Conservation (phyloP, 2,329 filamentous ascomycete genomes). For the Cryoendolithus antarcticus region DNA sequence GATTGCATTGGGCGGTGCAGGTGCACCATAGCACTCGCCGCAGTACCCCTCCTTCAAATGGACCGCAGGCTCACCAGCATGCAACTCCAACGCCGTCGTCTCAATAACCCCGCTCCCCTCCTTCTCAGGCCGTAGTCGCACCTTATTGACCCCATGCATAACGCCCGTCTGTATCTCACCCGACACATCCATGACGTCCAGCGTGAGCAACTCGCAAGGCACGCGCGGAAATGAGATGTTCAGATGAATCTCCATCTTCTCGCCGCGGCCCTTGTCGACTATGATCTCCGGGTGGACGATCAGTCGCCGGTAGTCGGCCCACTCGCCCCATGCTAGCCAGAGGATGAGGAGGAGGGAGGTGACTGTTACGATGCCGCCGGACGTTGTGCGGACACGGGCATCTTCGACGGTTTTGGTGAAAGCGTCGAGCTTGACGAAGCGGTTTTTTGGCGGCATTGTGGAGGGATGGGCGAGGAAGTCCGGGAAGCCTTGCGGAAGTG, state of each 20-base stretch:
- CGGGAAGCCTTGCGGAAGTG: too few relatives aligned
- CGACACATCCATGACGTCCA: conserved; percentile 98
- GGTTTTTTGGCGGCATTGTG: conserved; percentile 74
- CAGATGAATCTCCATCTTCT: conserved; percentile 98
- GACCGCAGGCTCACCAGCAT: conserved; percentile 53
- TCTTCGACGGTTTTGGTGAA: conserved; percentile 99
- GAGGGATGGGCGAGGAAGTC: neutral
- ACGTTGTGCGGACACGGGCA: conserved; percentile 62
- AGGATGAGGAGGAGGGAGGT: conserved; percentile 77
- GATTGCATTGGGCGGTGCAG: conserved; percentile 53
- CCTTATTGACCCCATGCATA: conserved; percentile 83
- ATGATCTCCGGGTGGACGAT: conserved; percentile 83
- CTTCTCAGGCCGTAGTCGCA: conserved; percentile 58
- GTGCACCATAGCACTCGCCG: conserved; percentile 82
- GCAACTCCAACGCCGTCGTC: conserved; percentile 55
- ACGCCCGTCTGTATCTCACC: conserved; percentile 94
- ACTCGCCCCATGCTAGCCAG: conserved; percentile 88
- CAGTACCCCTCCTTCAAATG: conserved; percentile 91
- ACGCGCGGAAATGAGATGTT: conserved; percentile 92
- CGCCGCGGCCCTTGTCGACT: conserved; percentile 91
- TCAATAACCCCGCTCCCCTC: conserved; percentile 71
- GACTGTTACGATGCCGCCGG: conserved; percentile 41
- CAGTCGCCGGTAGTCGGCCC: conserved; percentile 80
- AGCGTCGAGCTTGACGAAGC: conserved; percentile 93
- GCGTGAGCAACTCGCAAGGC: conserved; percentile 86